Percentiles rank a stretch among this genome's conserved stretches.
These are phyloP conservation scores for Sonneratia alba DNA, from an alignment of 345 rosid genomes.

Conservation along the genomic window DNA sequence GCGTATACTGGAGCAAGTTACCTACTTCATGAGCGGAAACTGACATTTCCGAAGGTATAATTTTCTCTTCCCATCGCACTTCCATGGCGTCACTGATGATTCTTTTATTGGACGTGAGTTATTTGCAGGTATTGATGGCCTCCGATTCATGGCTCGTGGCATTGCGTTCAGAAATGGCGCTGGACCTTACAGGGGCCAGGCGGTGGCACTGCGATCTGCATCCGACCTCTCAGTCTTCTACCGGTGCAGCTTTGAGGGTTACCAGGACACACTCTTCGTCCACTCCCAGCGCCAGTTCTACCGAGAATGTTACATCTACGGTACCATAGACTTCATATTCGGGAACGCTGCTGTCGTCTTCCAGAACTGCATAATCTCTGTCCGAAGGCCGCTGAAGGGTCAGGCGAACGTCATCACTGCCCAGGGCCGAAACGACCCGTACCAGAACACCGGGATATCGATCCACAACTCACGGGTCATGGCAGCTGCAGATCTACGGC, in stretches of 20 bases:
- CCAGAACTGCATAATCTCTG: constrained; percentile 58
- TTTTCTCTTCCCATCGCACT: no score
- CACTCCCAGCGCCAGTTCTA: constrained; percentile 85
- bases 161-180: constrained; percentile 69
- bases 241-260: constrained; percentile 61
- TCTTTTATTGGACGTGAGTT: no score
- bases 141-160: constrained; percentile 59
- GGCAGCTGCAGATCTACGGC: neutral
- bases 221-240: constrained; percentile 85
- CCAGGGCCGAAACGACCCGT: constrained; percentile 8
- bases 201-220: constrained; percentile 76
- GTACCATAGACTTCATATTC: constrained; percentile 79
- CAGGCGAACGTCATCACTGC: constrained; percentile 11
- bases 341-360: constrained; percentile 85
- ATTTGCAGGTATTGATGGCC: constrained; percentile 36
- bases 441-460: constrained; percentile 9
- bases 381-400: constrained; percentile 43
- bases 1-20: neutral
- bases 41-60: no score
- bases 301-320: constrained; percentile 63
- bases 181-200: constrained; percentile 65
- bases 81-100: neutral
- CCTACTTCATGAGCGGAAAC: no score
- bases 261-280: constrained; percentile 77
- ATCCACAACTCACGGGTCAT: constrained; percentile 9